phyloP scores from a whole-genome alignment of 1,139 yeast species.

The Pichia inconspicua region DNA sequence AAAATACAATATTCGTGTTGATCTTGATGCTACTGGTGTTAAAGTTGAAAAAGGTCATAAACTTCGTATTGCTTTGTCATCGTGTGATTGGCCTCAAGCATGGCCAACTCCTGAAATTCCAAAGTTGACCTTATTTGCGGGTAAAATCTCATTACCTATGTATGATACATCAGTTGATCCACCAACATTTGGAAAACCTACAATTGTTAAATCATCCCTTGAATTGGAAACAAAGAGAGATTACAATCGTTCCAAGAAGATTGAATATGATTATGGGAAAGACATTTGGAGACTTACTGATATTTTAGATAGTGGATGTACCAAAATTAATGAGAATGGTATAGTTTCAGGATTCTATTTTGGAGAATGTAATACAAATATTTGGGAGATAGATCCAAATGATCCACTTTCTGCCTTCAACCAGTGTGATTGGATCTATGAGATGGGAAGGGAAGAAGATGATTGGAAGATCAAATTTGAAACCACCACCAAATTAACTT shows the following conservation, averaged over 20 bases:
- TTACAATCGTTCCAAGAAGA: slow-evolving; percentile 23
- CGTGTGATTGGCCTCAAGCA: slow-evolving; percentile 38
- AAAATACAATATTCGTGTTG: slow-evolving; percentile 29
- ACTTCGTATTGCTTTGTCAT: slow-evolving; percentile 32
- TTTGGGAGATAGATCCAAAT: slow-evolving; percentile 28
- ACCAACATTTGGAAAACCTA: slow-evolving; percentile 27
- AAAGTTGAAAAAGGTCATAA: slow-evolving; percentile 30
- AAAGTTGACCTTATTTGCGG: slow-evolving; percentile 25
- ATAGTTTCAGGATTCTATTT: slow-evolving; percentile 27
- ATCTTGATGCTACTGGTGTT: slow-evolving; percentile 34
- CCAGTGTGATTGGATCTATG: slow-evolving; percentile 32
- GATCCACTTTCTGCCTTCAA: slow-evolving; percentile 32
- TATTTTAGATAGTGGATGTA: slow-evolving; percentile 28
- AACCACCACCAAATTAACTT: slow-evolving; percentile 25
- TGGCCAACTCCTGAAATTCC: slow-evolving; percentile 37
- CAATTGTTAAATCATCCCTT: slow-evolving; percentile 25
- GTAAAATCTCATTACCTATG: slow-evolving; percentile 25
- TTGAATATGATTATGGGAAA: slow-evolving; percentile 25
- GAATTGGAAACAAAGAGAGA: slow-evolving; percentile 25
- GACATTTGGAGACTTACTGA: slow-evolving; percentile 28
- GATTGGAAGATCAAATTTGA: slow-evolving; percentile 31
- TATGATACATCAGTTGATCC: slow-evolving; percentile 17
- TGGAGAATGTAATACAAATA: slow-evolving; percentile 31
- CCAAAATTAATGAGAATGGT: slow-evolving; percentile 23
- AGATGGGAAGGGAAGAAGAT: slow-evolving; percentile 30